A percentile compares a stretch with the other conserved stretches of the same genome.
Conservation (phyloP, 1,284 basidiomycete genomes). For the Ceratobasidium sp. region DNA sequence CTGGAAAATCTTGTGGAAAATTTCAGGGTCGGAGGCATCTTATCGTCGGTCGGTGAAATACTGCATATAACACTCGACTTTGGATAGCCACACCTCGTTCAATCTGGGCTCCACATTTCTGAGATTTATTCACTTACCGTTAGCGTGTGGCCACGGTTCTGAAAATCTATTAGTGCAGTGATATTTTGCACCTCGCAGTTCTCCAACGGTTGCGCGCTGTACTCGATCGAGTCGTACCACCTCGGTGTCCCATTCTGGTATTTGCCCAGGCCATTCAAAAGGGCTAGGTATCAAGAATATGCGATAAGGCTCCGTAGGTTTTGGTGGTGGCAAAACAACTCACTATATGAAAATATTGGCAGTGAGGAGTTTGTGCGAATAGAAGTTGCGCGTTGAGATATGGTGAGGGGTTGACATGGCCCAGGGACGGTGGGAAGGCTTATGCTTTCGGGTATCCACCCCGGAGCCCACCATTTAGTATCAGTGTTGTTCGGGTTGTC, state of each 20-base stretch:
- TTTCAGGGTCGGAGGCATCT: conserved; percentile 22
- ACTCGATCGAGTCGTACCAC: conserved; percentile 33
- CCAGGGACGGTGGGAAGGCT: conserved; percentile 31
- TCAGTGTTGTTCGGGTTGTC: conserved; percentile 35
- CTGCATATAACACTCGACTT: conserved; percentile 17
- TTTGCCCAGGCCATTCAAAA: conserved; percentile 29
- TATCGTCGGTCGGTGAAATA: not conserved
- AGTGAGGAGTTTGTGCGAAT: conserved; percentile 39
- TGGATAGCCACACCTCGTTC: no score
- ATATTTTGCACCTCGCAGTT: conserved; percentile 42
- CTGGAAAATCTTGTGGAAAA: conserved; percentile 42
- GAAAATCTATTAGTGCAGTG: conserved; percentile 38
- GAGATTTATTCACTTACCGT: conserved; percentile 3
- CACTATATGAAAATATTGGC: conserved; percentile 40
- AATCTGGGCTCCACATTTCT: no score
- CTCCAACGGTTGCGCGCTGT: conserved; percentile 20
- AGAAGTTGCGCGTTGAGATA: conserved; percentile 31
- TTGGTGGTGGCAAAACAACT: not conserved
- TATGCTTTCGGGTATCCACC: conserved; percentile 32
- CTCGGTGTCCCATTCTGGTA: conserved; percentile 22
- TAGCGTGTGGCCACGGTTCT: conserved; percentile 27
- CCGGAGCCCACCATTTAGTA: conserved; percentile 40
- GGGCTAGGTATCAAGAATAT: not conserved
- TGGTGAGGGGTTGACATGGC: conserved; percentile 34
- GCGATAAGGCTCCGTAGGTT: no score